phyloP scores from a whole-genome alignment of 331 rosid species.

The Quercus tomentella region DNA sequence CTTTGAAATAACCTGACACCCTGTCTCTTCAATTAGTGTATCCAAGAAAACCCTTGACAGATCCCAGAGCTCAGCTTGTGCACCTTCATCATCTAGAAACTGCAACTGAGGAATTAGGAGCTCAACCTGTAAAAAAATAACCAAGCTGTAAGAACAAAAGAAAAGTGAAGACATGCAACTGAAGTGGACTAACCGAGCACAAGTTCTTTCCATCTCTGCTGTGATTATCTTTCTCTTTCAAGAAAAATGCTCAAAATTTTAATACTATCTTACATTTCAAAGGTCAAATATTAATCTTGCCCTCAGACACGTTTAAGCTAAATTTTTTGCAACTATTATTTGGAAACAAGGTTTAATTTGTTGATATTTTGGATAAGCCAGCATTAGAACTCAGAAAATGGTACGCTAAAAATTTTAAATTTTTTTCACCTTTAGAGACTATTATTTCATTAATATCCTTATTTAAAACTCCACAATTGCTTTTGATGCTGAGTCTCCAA shows the following conservation, averaged over 20 bases:
- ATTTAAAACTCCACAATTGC: not conserved
- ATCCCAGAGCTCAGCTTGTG: constrained; percentile 97
- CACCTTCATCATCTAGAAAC: constrained; percentile 96
- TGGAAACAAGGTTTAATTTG: not conserved
- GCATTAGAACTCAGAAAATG: not conserved
- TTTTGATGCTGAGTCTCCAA: not conserved
- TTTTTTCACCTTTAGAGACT: not conserved
- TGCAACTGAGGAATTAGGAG: constrained; percentile 94
- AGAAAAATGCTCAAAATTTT: not conserved
- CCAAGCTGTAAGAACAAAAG: not conserved
- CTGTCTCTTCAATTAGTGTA: constrained; percentile 62
- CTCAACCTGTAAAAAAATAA: constrained; percentile 65
- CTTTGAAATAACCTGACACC: constrained; percentile 54
- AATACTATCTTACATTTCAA: not conserved
- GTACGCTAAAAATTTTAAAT: not conserved
- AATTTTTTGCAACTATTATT: not conserved
- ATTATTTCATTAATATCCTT: not conserved
- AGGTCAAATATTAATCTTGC: not conserved
- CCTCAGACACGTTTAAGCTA: not conserved
- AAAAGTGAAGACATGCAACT: not conserved
- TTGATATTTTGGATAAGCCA: not conserved
- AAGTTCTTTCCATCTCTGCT: not conserved
- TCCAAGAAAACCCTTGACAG: constrained; percentile 78
- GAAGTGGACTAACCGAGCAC: not conserved
- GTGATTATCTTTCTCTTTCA: not conserved